Evolutionary conservation across 139 green algal species (phyloP).

Genomic region (Coelastrella sp.): DNA sequence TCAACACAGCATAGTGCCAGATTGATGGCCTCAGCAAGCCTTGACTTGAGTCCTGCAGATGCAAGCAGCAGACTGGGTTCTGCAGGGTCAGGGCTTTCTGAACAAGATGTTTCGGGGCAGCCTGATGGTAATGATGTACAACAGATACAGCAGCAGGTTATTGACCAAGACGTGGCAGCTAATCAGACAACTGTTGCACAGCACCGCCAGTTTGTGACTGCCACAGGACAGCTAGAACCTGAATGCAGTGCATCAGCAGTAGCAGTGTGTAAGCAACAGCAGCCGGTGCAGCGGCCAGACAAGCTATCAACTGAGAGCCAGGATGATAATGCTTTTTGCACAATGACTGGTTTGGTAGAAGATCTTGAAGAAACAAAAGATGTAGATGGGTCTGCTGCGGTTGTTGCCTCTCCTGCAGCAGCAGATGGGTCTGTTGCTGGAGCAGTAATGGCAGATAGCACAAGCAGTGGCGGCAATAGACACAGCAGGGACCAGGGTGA

Average conservation of each 20-base stretch:
- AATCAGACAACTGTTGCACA: neutral
- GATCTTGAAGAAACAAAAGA: neutral
- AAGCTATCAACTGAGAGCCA: neutral
- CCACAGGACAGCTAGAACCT: neutral
- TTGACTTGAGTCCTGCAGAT: too few relatives aligned
- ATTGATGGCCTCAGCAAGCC: too few relatives aligned
- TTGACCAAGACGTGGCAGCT: neutral
- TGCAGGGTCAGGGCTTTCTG: too few relatives aligned
- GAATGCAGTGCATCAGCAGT: neutral
- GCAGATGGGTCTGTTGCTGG: neutral
- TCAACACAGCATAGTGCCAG: too few relatives aligned
- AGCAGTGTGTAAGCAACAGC: slow-evolving; percentile 22
- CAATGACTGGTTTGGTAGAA: slow-evolving; percentile 35
- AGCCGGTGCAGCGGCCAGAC: slow-evolving; percentile 11
- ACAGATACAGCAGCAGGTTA: neutral
- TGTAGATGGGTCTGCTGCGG: neutral
- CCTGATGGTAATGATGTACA: too few relatives aligned
- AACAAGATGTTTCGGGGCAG: too few relatives aligned
- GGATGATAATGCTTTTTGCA: slow-evolving; percentile 21
- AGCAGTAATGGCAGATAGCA: neutral
- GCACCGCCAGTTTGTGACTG: neutral
- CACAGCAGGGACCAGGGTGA: neutral
- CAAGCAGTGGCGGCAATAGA: neutral
- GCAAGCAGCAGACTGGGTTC: neutral
- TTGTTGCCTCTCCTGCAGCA: neutral